Base-by-base conservation (phyloP, 306 rosid species). In the Fragaria iinumae region DNA sequence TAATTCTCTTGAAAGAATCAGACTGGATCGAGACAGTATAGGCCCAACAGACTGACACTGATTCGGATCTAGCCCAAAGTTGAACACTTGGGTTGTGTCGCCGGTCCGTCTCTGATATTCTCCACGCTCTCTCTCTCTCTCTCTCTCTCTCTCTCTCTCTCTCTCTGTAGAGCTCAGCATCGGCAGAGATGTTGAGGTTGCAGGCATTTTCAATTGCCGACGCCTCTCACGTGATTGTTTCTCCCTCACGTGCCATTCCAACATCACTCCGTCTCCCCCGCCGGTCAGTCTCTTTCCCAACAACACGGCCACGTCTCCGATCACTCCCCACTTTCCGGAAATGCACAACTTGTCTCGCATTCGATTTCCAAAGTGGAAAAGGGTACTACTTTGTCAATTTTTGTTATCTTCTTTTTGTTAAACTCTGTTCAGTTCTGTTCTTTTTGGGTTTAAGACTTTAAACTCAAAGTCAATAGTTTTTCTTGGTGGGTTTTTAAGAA, bases 281-380 rank as follows among this genome's bases (percentile, higher is more conserved):
- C 36, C 72, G 48, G 66, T 64, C 86, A 2, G 60, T 73, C 12
- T 41, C 81, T 55, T 79, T 73, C n/a, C 81, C 77, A 12, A 43
- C 70, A 49, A 32, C 67, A 29, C 83, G 73, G 20, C 83, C 73
- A 16, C 71, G 55, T 5, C 85, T 82, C 83, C 92, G 86, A 36
- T 77, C 84, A 71, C 23, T 76, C 72, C 67, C 79, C 9, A 76
- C 80, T 11, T 45, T 57, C 41, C 78, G 80, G 72, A 80, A 77
- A 77, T 82, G 69, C 59, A 52, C 66, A 41, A 43, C 38, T 50
- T 74, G 82, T 32, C 21, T 68, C 13, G 25, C 88, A 23, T 38
- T 72, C 68, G 96, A 88, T 65, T n/a, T 82, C 82, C 74, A 71
- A 34, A 84, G 74, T 5, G 86, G 92, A 25, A 84, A 89, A 80